A percentile compares a stretch with the other conserved stretches of the same genome.
These are phyloP conservation scores for Periconia digitata DNA, from an alignment of 2,329 filamentous ascomycete species.

Conservation along the genomic window DNA sequence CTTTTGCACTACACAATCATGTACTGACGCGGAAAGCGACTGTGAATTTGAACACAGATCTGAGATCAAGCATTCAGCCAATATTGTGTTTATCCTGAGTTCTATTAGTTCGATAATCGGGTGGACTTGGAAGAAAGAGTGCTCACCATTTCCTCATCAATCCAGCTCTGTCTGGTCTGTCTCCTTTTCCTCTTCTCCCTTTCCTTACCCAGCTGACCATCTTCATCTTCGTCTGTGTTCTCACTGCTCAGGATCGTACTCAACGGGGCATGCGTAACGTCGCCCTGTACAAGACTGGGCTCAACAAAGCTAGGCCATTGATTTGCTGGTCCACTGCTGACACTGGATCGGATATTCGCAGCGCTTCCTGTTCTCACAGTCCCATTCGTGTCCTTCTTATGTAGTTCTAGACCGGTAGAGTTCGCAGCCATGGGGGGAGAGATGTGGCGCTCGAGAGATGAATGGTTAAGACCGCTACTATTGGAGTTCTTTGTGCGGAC, in stretches of 20 bases:
- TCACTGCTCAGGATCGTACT: slow-evolving; percentile 2
- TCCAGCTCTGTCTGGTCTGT: slow-evolving; percentile 24
- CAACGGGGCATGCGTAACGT: slow-evolving; percentile 25
- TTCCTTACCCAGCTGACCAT: slow-evolving; percentile 15
- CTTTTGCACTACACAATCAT: no score
- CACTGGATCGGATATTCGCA: neutral
- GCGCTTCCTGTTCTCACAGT: slow-evolving; percentile 6
- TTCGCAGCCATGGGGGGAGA: neutral
- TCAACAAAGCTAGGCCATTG: slow-evolving; percentile 35
- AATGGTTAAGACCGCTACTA: slow-evolving; percentile 1
- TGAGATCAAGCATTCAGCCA: slow-evolving; percentile 20
- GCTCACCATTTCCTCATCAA: slow-evolving; percentile 35
- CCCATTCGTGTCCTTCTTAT: slow-evolving; percentile 17
- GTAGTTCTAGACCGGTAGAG: slow-evolving; percentile 12
- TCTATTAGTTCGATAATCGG: neutral
- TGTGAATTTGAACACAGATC: no score
- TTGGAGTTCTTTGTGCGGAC: slow-evolving; percentile 19
- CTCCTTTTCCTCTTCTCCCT: slow-evolving; percentile 25
- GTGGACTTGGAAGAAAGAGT: neutral
- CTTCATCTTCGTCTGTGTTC: slow-evolving; percentile 12
- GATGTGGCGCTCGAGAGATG: slow-evolving; percentile 1
- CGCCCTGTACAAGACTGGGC: slow-evolving; percentile 16
- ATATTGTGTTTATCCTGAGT: slow-evolving; percentile 32
- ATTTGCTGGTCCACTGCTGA: slow-evolving; percentile 1
- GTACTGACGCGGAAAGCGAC: no score